These are phyloP conservation scores for Moesziomyces globuligerus DNA, from an alignment of 1,284 basidiomycete genomes.

Conservation along the genomic window DNA sequence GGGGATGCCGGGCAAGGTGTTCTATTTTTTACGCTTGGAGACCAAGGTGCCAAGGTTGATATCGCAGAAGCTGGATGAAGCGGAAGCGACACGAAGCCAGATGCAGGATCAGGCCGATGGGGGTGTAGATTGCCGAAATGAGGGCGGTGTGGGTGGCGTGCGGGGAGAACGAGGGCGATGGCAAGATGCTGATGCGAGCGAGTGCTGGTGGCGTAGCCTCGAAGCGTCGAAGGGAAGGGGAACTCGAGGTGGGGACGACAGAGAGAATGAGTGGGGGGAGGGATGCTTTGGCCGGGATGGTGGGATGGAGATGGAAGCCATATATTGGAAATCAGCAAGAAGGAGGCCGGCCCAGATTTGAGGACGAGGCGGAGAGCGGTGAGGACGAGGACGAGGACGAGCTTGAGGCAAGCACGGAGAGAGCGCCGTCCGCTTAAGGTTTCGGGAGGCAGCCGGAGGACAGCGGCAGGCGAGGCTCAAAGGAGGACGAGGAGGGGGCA, in stretches of 20 bases:
- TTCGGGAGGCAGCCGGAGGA: background rate
- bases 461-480: too few relatives aligned
- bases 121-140: background rate
- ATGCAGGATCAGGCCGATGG: background rate
- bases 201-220: background rate
- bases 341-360: constrained; percentile 2
- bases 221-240: background rate
- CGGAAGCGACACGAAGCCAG: background rate
- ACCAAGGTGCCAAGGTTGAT: too few relatives aligned
- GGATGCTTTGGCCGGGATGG: constrained; percentile 1
- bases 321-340: constrained; percentile 23
- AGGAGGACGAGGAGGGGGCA: too few relatives aligned
- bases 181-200: background rate
- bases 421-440: background rate
- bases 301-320: constrained; percentile 9
- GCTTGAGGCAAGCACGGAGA: background rate
- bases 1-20: background rate
- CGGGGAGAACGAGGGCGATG: too few relatives aligned
- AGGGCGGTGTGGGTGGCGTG: background rate
- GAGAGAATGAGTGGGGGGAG: background rate
- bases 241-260: constrained; percentile 2
- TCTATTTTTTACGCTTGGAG: too few relatives aligned
- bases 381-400: too few relatives aligned
- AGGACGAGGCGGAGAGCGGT: background rate
- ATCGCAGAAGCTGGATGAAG: background rate